Conservation (phyloP, 2,329 filamentous ascomycete genomes). For the Botrytis fragariae region DNA sequence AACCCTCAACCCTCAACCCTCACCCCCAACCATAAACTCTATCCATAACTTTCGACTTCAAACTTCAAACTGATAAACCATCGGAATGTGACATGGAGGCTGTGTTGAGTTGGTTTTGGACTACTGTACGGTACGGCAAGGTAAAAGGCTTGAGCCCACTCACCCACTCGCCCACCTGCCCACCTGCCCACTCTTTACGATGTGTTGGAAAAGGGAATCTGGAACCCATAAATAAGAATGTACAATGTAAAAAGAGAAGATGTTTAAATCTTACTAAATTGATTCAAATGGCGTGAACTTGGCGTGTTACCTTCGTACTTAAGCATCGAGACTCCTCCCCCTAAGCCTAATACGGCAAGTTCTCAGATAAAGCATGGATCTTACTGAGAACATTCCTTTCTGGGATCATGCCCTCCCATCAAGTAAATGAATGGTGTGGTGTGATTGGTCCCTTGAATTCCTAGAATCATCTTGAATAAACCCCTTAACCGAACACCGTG, state of each 20-base stretch:
- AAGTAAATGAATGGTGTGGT: background rate
- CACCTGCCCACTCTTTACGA: background rate
- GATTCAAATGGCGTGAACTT: constrained; percentile 9
- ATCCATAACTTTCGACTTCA: background rate
- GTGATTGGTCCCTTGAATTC: background rate
- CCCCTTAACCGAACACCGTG: constrained; percentile 20
- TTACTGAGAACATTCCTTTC: constrained; percentile 2
- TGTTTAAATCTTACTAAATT: background rate
- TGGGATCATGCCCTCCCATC: background rate
- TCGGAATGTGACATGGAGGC: background rate
- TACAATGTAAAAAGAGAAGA: too few relatives aligned
- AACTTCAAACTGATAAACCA: background rate
- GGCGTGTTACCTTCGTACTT: background rate
- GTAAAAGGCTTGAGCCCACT: background rate
- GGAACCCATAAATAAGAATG: background rate
- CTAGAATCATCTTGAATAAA: background rate
- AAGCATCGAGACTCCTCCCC: background rate
- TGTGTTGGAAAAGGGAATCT: background rate
- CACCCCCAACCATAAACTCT: too few relatives aligned
- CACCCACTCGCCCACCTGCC: background rate
- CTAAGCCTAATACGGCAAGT: background rate
- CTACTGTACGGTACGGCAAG: background rate
- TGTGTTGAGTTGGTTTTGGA: background rate
- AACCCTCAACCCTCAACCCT: too few relatives aligned
- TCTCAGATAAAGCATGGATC: background rate